phyloP scores from a whole-genome alignment of 1,284 basidiomycete genomes.

The Ganoderma leucocontextum region DNA sequence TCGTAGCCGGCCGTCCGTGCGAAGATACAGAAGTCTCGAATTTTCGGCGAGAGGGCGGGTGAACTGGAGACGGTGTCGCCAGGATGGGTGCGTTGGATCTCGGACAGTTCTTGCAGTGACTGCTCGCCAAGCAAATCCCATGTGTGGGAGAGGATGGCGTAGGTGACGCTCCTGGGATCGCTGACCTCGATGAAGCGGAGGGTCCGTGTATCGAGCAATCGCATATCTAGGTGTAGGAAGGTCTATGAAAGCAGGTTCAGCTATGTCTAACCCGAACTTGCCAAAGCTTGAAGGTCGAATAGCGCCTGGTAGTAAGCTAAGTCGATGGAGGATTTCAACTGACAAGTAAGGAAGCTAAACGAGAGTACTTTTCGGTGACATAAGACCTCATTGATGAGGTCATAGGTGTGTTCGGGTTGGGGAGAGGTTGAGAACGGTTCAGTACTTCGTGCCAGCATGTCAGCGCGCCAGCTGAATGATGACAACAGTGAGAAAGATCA shows the following conservation, averaged over 20 bases:
- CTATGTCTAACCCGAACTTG: too few species aligned
- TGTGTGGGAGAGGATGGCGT: constrained; percentile 28
- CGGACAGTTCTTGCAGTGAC: constrained; percentile 18
- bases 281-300: too few species aligned
- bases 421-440: too few species aligned
- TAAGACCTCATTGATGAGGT: too few species aligned
- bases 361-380: too few species aligned
- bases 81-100: constrained; percentile 12
- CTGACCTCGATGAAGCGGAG: constrained; percentile 5
- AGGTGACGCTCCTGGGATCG: constrained; percentile 15
- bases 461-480: too few species aligned
- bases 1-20: constrained; percentile 20
- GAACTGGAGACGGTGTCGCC: background rate
- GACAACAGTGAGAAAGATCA: too few species aligned
- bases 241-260: background rate
- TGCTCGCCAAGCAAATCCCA: constrained; percentile 15
- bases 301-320: too few species aligned
- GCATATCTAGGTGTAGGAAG: background rate
- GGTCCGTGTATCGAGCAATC: constrained; percentile 13
- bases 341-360: too few species aligned
- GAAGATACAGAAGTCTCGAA: constrained; percentile 19
- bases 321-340: too few species aligned
- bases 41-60: constrained; percentile 20
- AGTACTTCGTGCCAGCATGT: too few species aligned
- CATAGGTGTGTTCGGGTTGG: too few species aligned